These are phyloP conservation scores for Phanerochaete sordida DNA, from an alignment of 768 basidiomycete genomes.

Conservation along the genomic window DNA sequence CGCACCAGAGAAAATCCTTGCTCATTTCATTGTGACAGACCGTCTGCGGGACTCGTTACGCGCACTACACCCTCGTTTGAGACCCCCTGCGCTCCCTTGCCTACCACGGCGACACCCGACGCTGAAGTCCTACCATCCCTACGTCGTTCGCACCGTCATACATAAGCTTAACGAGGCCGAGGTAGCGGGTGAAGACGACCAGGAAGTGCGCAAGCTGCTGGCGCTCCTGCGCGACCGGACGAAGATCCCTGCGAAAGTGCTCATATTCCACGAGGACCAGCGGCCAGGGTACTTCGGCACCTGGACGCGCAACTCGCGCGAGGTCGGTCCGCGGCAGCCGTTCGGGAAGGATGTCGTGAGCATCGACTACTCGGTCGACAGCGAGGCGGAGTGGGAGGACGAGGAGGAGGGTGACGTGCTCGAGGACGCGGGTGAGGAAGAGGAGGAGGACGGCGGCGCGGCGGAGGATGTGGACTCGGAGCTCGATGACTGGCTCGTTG, in stretches of 20 bases:
- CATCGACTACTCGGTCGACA: slow-evolving; percentile 91
- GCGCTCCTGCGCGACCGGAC: slow-evolving; percentile 57
- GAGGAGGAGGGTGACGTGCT: slow-evolving; percentile 67
- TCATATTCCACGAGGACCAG: slow-evolving; percentile 80
- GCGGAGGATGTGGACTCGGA: slow-evolving; percentile 70
- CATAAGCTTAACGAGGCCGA: slow-evolving; percentile 73
- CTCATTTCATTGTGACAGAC: slow-evolving; percentile 10
- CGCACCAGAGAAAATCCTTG: background rate
- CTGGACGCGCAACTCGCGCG: slow-evolving; percentile 78
- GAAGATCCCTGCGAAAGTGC: slow-evolving; percentile 69
- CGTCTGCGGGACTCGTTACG: slow-evolving; percentile 18
- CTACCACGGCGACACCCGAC: slow-evolving; percentile 16
- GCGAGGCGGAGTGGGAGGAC: slow-evolving; percentile 95
- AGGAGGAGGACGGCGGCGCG: slow-evolving; percentile 62
- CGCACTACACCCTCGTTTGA: slow-evolving; percentile 14
- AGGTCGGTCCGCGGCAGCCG: slow-evolving; percentile 81
- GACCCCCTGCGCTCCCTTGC: slow-evolving; percentile 28
- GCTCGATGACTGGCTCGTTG: slow-evolving; percentile 74
- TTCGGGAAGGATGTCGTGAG: slow-evolving; percentile 73
- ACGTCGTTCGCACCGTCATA: slow-evolving; percentile 51
- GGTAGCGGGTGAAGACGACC: slow-evolving; percentile 60
- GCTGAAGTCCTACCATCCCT: slow-evolving; percentile 27
- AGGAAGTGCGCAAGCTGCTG: slow-evolving; percentile 62
- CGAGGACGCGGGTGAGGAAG: slow-evolving; percentile 64
- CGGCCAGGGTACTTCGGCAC: slow-evolving; percentile 95